These are phyloP conservation scores for Xanthoparmelia taractica DNA, from an alignment of 495 filamentous ascomycete species.

Conservation along the genomic window DNA sequence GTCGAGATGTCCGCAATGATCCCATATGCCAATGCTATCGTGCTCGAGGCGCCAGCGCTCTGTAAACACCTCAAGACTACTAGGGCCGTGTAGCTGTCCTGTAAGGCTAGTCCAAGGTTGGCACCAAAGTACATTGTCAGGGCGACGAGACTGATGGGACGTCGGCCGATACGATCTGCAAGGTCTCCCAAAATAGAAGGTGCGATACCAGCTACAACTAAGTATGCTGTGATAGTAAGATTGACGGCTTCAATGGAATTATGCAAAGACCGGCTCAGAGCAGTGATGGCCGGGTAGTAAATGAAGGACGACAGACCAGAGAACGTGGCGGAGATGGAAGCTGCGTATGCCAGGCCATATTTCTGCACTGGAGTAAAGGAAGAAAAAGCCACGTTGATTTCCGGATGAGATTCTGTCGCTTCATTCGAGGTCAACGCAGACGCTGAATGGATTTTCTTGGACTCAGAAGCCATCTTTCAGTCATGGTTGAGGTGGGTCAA, in stretches of 20 bases:
- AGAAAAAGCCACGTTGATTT: no score
- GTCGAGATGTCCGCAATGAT: constrained; percentile 42
- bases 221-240: constrained; percentile 57
- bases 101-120: constrained; percentile 58
- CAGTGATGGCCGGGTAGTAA: constrained; percentile 66
- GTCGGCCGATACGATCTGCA: constrained; percentile 49
- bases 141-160: constrained; percentile 51
- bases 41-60: constrained; percentile 41
- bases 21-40: constrained; percentile 50
- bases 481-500: no score
- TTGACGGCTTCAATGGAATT: constrained; percentile 58
- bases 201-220: constrained; percentile 54
- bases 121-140: constrained; percentile 51
- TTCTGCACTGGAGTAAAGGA: no score
- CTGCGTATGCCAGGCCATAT: neutral
- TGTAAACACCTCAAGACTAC: constrained; percentile 57
- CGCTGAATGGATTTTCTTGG: no score
- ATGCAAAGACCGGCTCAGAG: constrained; percentile 46
- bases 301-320: constrained; percentile 72
- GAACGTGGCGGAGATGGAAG: constrained; percentile 55
- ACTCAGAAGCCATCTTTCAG: no score
- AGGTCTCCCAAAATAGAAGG: constrained; percentile 55
- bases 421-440: no score
- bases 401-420: no score
- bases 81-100: constrained; percentile 51